Percentiles rank a stretch among this genome's conserved stretches.
Evolutionary conservation across 345 rosid genomes (phyloP).

Genomic region (Ceriops tagal): DNA sequence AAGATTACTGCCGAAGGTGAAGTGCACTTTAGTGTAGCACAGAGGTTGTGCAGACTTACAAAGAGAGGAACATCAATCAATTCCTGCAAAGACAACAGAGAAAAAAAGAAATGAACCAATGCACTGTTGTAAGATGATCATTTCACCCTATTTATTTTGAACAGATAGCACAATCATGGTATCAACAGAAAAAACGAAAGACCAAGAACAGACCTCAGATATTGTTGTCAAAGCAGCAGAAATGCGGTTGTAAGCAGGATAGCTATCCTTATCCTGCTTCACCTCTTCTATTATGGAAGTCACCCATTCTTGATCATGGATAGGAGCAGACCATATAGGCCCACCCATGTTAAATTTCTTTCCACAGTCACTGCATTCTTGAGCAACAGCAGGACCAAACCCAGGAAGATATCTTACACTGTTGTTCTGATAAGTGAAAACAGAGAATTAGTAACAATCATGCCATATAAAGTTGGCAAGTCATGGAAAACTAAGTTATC

Average conservation of each 20-base stretch:
- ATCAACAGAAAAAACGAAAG: not conserved
- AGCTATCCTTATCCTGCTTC: slow-evolving; percentile 66
- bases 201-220: slow-evolving; percentile 58
- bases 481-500: slow-evolving; percentile 3
- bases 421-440: slow-evolving; percentile 49
- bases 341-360: slow-evolving; percentile 98
- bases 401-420: slow-evolving; percentile 90
- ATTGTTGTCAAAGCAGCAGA: slow-evolving; percentile 84
- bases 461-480: not conserved
- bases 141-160: too few relatives aligned
- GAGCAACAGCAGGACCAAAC: slow-evolving; percentile 88
- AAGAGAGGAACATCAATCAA: slow-evolving; percentile 91
- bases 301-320: slow-evolving; percentile 95
- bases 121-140: too few relatives aligned
- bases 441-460: not conserved
- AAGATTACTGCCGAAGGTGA: slow-evolving; percentile 94
- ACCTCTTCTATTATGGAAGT: slow-evolving; percentile 56
- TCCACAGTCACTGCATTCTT: slow-evolving; percentile 87
- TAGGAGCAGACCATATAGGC: slow-evolving; percentile 96
- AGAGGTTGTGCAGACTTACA: slow-evolving; percentile 89
- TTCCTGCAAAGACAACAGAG: slow-evolving; percentile 50
- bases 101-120: not conserved
- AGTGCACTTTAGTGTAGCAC: slow-evolving; percentile 89
- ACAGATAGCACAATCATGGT: too few relatives aligned
- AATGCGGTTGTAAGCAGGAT: slow-evolving; percentile 88